Evolutionary conservation across 2,329 filamentous ascomycete species (phyloP).

Genomic region (Diaporthe batatas): DNA sequence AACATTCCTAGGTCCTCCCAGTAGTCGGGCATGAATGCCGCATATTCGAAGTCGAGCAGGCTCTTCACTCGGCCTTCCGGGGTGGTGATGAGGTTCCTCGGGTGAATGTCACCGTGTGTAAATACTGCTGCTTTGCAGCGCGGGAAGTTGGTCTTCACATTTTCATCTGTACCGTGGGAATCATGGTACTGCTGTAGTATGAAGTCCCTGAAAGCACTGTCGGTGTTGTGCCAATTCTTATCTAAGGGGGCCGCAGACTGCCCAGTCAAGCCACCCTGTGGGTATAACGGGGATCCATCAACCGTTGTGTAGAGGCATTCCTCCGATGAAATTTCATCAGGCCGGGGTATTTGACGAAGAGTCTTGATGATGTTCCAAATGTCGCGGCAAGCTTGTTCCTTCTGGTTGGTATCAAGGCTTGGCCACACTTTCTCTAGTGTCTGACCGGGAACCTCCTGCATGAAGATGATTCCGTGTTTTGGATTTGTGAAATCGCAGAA

Average conservation of each 20-base stretch:
- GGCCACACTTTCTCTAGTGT: slow-evolving; percentile 5
- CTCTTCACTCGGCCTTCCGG: background rate
- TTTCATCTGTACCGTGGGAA: background rate
- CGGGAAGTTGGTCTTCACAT: background rate
- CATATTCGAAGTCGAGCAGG: slow-evolving; percentile 4
- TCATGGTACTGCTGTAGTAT: background rate
- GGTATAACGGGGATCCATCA: slow-evolving; percentile 13
- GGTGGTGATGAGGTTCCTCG: background rate
- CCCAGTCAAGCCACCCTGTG: background rate
- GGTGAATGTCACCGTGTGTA: slow-evolving; percentile 16
- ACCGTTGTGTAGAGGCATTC: background rate
- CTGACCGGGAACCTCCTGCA: slow-evolving; percentile 3
- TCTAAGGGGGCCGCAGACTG: background rate
- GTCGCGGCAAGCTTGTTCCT: background rate
- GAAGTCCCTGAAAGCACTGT: background rate
- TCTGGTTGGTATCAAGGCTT: background rate
- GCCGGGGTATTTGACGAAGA: background rate
- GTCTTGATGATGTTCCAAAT: slow-evolving; percentile 5
- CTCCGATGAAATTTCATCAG: background rate
- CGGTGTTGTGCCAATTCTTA: background rate
- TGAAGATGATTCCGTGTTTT: background rate
- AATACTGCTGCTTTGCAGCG: background rate
- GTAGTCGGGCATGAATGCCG: background rate
- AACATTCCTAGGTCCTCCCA: slow-evolving; percentile 13
- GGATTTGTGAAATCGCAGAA: background rate